Percentiles rank a stretch among this genome's conserved stretches.
Conservation (phyloP, 208 protist species). For the Trypanosoma brucei region DNA sequence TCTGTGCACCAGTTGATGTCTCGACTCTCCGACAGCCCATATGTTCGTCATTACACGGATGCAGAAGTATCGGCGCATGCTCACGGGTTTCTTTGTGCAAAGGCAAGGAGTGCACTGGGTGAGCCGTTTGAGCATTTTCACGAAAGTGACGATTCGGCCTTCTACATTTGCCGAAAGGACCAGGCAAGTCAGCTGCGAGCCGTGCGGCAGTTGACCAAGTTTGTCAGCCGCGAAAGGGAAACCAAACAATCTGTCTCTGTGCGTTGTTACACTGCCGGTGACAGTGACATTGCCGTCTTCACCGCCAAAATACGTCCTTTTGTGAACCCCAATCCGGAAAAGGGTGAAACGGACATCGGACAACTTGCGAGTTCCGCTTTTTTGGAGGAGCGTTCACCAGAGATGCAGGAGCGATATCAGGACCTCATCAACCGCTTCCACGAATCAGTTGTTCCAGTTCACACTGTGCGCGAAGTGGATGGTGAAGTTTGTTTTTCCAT, state of each 20-base stretch:
- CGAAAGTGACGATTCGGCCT: slow-evolving; percentile 41
- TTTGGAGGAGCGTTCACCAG: slow-evolving; percentile 38
- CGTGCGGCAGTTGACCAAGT: slow-evolving; percentile 54
- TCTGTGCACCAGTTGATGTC: slow-evolving; percentile 37
- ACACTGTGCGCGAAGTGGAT: slow-evolving; percentile 22
- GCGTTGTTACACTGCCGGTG: slow-evolving; percentile 53
- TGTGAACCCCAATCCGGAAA: slow-evolving; percentile 25
- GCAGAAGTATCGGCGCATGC: slow-evolving; percentile 48
- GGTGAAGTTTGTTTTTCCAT: slow-evolving; percentile 57
- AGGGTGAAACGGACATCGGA: slow-evolving; percentile 30
- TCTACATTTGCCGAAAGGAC: slow-evolving; percentile 71
- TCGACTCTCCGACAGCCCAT: slow-evolving; percentile 39
- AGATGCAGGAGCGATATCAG: slow-evolving; percentile 50
- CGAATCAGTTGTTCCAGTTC: slow-evolving; percentile 57
- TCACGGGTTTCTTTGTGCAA: slow-evolving; percentile 58
- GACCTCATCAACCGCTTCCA: slow-evolving; percentile 56
- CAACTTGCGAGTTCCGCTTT: slow-evolving; percentile 48
- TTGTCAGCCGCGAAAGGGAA: slow-evolving; percentile 29
- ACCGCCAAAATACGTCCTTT: slow-evolving; percentile 46
- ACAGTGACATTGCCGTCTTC: slow-evolving; percentile 53
- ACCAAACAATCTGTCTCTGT: slow-evolving; percentile 27
- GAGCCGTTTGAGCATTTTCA: slow-evolving; percentile 66
- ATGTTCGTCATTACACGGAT: slow-evolving; percentile 41
- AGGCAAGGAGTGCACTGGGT: slow-evolving; percentile 41
- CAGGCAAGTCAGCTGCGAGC: slow-evolving; percentile 34